Evolutionary conservation across 169 alveolate genomes (phyloP).

Genomic region (Theileria sp.): DNA sequence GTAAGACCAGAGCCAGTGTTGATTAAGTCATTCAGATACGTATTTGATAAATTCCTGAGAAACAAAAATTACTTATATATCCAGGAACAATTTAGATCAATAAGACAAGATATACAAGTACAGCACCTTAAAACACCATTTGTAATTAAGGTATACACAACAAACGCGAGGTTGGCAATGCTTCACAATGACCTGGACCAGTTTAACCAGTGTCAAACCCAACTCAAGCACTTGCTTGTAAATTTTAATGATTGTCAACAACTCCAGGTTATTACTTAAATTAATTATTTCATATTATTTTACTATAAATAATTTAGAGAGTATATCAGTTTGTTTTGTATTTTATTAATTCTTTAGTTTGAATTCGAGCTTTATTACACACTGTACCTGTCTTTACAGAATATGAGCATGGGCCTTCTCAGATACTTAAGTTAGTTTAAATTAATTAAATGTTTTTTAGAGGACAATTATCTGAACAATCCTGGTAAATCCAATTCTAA

Average conservation of each 20-base stretch:
- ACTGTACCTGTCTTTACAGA: slow-evolving; percentile 71
- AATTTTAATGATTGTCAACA: slow-evolving; percentile 3
- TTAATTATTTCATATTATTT: too few species aligned
- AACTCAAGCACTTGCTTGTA: slow-evolving; percentile 79
- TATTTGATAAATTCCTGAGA: slow-evolving; percentile 64
- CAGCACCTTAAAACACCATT: slow-evolving; percentile 87
- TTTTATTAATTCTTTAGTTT: not conserved
- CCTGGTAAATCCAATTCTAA: slow-evolving; percentile 10
- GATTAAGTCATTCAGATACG: slow-evolving; percentile 63
- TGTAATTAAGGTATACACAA: slow-evolving; percentile 87
- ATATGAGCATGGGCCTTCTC: slow-evolving; percentile 66
- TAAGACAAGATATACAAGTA: slow-evolving; percentile 91
- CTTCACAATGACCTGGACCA: slow-evolving; percentile 90
- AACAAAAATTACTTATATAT: slow-evolving; percentile 78
- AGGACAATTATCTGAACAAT: not conserved
- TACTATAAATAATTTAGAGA: not conserved
- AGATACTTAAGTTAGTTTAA: slow-evolving; percentile 43
- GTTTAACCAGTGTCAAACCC: slow-evolving; percentile 91
- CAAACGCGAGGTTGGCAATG: slow-evolving; percentile 91
- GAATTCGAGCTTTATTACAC: slow-evolving; percentile 69
- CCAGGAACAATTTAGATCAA: slow-evolving; percentile 88
- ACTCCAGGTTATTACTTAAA: not conserved
- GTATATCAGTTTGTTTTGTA: not conserved
- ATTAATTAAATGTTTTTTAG: not conserved
- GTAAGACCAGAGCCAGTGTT: slow-evolving; percentile 63